Evolutionary conservation across 495 filamentous ascomycete species (phyloP).

Genomic region (Zalerion maritima): DNA sequence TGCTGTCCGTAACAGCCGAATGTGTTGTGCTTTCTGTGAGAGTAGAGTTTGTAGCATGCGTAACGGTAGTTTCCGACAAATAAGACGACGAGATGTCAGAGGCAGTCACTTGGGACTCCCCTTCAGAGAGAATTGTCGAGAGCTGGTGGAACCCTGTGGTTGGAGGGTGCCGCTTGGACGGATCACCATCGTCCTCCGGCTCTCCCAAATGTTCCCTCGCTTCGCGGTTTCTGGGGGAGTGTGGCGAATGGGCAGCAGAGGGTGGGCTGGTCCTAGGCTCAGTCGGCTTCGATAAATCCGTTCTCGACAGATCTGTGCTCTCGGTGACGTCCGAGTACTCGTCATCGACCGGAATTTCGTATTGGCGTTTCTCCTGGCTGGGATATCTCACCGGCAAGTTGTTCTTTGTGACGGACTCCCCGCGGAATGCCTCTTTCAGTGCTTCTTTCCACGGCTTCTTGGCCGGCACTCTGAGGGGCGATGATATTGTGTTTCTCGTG

Average conservation of each 20-base stretch:
- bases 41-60: conserved; percentile 21
- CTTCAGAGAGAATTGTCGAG: conserved; percentile 55
- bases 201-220: no score
- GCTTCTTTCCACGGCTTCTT: conserved; percentile 29
- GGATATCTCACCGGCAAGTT: conserved; percentile 28
- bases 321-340: conserved; percentile 12
- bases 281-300: no score
- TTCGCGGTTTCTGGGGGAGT: no score
- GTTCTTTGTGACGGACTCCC: conserved; percentile 32
- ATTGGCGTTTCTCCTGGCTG: conserved; percentile 17
- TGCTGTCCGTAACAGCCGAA: conserved; percentile 6
- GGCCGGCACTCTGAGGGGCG: conserved; percentile 17
- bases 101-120: conserved; percentile 38
- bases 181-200: conserved; percentile 15
- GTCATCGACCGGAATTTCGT: conserved; percentile 21
- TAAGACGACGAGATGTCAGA: conserved; percentile 25
- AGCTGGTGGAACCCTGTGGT: conserved; percentile 50
- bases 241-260: no score
- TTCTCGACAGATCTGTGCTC: conserved; percentile 5
- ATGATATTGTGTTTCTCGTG: conserved; percentile 26
- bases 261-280: no score
- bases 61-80: conserved; percentile 34
- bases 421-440: conserved; percentile 39
- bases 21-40: conserved; percentile 2
- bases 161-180: conserved; percentile 42